Percentiles rank a stretch among this genome's conserved stretches.
Conservation (phyloP, 2,329 filamentous ascomycete genomes). For the Fusarium concolor region DNA sequence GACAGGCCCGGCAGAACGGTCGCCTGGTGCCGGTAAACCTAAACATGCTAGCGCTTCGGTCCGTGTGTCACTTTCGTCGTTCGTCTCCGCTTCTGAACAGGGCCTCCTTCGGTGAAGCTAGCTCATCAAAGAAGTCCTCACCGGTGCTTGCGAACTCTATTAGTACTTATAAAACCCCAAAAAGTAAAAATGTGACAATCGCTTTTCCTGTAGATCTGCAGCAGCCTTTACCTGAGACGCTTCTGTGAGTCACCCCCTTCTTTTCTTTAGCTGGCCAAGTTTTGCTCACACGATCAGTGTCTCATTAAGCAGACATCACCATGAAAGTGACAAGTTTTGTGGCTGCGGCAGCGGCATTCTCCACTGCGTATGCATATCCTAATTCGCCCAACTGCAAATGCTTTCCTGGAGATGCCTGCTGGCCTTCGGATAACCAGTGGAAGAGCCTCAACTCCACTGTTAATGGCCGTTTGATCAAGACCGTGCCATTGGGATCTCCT, state of each 20-base stretch:
- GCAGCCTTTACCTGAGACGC: not conserved
- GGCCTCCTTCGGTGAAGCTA: not conserved
- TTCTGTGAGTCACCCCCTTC: conserved; percentile 1
- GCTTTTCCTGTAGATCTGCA: not conserved
- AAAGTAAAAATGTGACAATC: not conserved
- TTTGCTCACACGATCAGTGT: not conserved
- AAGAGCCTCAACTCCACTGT: conserved; percentile 62
- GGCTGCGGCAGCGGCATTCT: not conserved
- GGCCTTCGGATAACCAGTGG: conserved; percentile 63
- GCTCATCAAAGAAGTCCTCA: not conserved
- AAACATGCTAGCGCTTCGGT: not conserved
- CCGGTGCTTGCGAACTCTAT: not conserved
- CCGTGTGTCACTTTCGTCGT: not conserved
- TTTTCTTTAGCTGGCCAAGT: not conserved
- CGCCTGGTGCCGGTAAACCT: not conserved
- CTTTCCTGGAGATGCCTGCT: conserved; percentile 63
- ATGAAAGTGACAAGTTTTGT: conserved; percentile 13
- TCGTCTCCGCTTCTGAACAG: not conserved
- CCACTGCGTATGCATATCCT: not conserved
- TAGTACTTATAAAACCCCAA: conserved; percentile 10
- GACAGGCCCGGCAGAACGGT: not conserved
- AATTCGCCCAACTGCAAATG: conserved; percentile 44
- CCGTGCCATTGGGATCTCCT: conserved; percentile 61
- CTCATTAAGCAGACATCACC: conserved; percentile 5
- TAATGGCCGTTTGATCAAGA: conserved; percentile 62